These are phyloP conservation scores for Nakaseomyces glabratus DNA, from an alignment of 1,139 yeast species.

Conservation along the genomic window DNA sequence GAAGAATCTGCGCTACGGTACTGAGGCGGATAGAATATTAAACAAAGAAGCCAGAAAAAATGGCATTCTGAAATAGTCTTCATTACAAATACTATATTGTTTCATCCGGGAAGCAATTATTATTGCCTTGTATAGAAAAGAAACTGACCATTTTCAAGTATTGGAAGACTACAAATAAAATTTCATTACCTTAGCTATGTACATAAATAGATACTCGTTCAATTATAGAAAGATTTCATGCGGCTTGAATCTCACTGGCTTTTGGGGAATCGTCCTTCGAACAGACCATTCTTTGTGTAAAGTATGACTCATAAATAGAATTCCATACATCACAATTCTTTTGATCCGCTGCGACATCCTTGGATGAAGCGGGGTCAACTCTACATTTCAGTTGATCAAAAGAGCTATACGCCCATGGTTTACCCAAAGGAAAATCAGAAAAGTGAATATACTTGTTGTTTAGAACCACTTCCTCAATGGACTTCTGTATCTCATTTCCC, in stretches of 20 bases:
- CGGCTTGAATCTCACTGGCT: too few relatives aligned
- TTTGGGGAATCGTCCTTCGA: too few relatives aligned
- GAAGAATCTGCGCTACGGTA: conserved; percentile 63
- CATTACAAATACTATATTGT: too few relatives aligned
- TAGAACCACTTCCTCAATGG: conserved; percentile 10
- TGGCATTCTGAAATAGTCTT: conserved; percentile 19
- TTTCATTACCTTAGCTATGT: too few relatives aligned
- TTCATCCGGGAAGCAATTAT: too few relatives aligned
- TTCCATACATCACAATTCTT: conserved; percentile 19
- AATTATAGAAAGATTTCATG: too few relatives aligned
- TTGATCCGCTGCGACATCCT: conserved; percentile 8
- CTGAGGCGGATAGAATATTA: conserved; percentile 60
- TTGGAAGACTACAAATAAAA: too few relatives aligned
- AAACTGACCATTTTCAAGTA: too few relatives aligned
- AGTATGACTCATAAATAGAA: conserved; percentile 15
- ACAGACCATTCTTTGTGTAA: conserved; percentile 10
- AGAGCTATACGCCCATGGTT: conserved; percentile 27
- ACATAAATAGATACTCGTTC: too few relatives aligned
- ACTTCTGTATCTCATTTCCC: conserved; percentile 12
- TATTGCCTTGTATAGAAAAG: too few relatives aligned
- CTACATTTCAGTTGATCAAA: conserved; percentile 20
- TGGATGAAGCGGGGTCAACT: conserved; percentile 8
- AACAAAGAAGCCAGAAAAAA: conserved; percentile 55
- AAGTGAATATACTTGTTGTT: conserved; percentile 29
- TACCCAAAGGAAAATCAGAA: conserved; percentile 27